Percentiles rank a stretch among this genome's conserved stretches.
phyloP scores from a whole-genome alignment of 2,329 filamentous ascomycete species.

The Fonsecaea erecta region DNA sequence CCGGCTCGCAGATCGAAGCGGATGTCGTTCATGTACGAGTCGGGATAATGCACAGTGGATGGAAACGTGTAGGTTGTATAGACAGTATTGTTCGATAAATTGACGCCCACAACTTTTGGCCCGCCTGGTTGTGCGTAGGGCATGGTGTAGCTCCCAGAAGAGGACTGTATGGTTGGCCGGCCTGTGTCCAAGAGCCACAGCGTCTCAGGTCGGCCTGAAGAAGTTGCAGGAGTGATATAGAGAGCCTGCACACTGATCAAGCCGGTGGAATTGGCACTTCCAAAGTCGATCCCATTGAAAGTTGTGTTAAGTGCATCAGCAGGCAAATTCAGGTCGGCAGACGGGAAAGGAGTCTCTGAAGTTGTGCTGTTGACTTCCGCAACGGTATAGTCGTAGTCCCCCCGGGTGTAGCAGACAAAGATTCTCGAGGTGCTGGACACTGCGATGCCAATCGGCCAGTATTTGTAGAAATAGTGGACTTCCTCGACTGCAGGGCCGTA shows the following conservation, averaged over 20 bases:
- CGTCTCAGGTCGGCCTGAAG: conserved; percentile 45
- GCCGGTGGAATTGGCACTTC: conserved; percentile 48
- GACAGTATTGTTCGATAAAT: conserved; percentile 48
- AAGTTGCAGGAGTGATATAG: conserved; percentile 49
- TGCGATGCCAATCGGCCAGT: conserved; percentile 54
- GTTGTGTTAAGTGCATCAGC: conserved; percentile 45
- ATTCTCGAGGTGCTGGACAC: conserved; percentile 50
- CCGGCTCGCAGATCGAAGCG: conserved; percentile 53
- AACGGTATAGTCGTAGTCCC: conserved; percentile 53
- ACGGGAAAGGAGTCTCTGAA: conserved; percentile 54
- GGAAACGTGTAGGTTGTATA: conserved; percentile 51
- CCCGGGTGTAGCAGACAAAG: conserved; percentile 54
- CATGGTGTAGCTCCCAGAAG: conserved; percentile 46
- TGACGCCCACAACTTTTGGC: conserved; percentile 52
- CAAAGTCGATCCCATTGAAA: conserved; percentile 51
- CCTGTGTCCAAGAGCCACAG: conserved; percentile 55
- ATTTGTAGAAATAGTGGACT: conserved; percentile 55
- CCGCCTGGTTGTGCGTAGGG: conserved; percentile 53
- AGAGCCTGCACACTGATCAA: conserved; percentile 54
- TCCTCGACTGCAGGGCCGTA: conserved; percentile 56
- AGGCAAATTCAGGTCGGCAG: conserved; percentile 45
- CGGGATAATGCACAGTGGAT: conserved; percentile 49
- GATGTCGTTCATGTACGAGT: conserved; percentile 55
- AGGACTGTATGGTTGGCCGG: conserved; percentile 49
- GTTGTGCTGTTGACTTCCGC: conserved; percentile 55